A percentile compares a stretch with the other conserved stretches of the same genome.
These are phyloP conservation scores for Russula vinacea DNA, from an alignment of 768 basidiomycete genomes.

Conservation along the genomic window DNA sequence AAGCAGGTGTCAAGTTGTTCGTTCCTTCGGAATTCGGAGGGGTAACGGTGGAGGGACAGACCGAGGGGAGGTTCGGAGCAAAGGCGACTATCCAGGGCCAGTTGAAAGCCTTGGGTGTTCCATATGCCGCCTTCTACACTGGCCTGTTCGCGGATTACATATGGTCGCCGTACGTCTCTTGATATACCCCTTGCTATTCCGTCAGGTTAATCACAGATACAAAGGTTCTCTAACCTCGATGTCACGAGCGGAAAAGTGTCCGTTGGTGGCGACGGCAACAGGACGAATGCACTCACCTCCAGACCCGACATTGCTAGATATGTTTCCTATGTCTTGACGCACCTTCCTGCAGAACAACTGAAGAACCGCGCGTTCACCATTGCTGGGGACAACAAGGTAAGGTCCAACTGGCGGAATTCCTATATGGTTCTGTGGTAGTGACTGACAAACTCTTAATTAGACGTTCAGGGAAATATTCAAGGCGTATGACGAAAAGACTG, in stretches of 20 bases:
- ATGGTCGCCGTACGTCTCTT: neutral
- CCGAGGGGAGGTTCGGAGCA: neutral
- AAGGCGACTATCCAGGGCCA: neutral
- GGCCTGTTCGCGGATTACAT: neutral
- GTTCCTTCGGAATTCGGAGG: neutral
- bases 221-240: neutral
- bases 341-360: neutral
- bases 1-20: neutral
- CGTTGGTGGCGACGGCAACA: neutral
- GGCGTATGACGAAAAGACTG: too few species aligned
- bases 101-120: neutral
- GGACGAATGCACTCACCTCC: neutral
- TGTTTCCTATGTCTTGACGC: neutral
- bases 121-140: neutral
- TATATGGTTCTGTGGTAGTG: neutral
- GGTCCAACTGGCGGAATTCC: neutral
- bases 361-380: neutral
- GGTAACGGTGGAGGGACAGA: neutral
- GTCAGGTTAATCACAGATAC: neutral
- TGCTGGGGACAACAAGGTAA: neutral
- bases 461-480: conserved; percentile 27
- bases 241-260: neutral
- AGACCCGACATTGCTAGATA: neutral
- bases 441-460: conserved; percentile 6
- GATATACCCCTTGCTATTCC: neutral